These are phyloP conservation scores for Chytriomyces sp. DNA, from an alignment of 192 early-diverging fungal species.

Conservation along the genomic window DNA sequence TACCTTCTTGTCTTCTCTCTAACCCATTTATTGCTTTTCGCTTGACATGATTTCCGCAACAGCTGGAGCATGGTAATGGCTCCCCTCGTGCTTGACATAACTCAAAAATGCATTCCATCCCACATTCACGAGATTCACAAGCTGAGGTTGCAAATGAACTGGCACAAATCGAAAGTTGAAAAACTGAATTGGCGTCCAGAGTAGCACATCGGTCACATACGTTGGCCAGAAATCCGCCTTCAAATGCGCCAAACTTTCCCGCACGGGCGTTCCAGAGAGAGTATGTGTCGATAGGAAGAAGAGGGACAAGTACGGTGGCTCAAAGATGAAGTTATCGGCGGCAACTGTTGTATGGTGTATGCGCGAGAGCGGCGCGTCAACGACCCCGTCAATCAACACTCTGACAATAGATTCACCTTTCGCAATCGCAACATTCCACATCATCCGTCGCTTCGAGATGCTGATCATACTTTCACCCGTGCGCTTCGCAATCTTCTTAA, in stretches of 20 bases:
- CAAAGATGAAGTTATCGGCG: slow-evolving; percentile 44
- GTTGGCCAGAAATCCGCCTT: slow-evolving; percentile 38
- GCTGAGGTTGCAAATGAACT: slow-evolving; percentile 41
- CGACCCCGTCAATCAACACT: not conserved
- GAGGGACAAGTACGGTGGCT: slow-evolving; percentile 42
- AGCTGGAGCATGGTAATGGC: slow-evolving; percentile 16
- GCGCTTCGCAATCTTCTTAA: not conserved
- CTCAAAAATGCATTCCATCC: slow-evolving; percentile 31
- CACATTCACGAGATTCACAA: slow-evolving; percentile 28
- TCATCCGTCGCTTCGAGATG: slow-evolving; percentile 30
- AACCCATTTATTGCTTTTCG: too few relatives aligned
- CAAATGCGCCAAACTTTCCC: slow-evolving; percentile 29
- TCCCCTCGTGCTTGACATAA: slow-evolving; percentile 24
- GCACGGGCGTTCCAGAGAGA: slow-evolving; percentile 26
- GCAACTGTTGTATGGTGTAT: not conserved
- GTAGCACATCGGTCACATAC: slow-evolving; percentile 37
- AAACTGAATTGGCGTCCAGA: slow-evolving; percentile 47
- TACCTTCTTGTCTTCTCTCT: too few relatives aligned
- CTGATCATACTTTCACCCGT: not conserved
- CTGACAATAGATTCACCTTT: slow-evolving; percentile 44
- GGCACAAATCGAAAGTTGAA: slow-evolving; percentile 41
- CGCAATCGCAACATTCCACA: slow-evolving; percentile 37
- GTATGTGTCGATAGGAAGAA: slow-evolving; percentile 43
- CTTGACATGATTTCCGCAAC: too few relatives aligned
- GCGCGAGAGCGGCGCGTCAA: not conserved